These are phyloP conservation scores for Pseudogymnoascus sp. DNA, from an alignment of 2,329 filamentous ascomycete genomes.

Conservation along the genomic window DNA sequence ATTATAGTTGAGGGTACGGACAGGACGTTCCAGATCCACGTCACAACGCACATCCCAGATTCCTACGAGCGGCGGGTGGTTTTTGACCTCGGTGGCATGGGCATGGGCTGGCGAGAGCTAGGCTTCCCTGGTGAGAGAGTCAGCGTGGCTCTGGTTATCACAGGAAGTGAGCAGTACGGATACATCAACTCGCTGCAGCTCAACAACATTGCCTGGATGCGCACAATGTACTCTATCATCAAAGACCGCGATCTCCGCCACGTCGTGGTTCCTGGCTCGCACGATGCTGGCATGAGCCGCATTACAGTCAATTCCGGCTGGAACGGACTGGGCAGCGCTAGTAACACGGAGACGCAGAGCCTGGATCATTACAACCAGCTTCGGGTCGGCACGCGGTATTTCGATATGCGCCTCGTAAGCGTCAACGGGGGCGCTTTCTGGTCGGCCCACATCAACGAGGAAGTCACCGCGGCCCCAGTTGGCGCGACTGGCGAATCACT, in stretches of 20 bases:
- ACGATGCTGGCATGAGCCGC: constrained; percentile 42
- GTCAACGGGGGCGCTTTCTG: background rate
- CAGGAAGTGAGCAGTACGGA: constrained; percentile 30
- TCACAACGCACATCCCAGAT: background rate
- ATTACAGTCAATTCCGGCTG: constrained; percentile 29
- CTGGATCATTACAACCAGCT: constrained; percentile 40
- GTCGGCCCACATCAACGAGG: background rate
- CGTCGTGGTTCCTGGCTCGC: constrained; percentile 41
- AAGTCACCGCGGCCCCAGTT: background rate
- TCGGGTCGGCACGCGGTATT: constrained; percentile 28
- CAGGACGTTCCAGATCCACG: background rate
- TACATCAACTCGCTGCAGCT: constrained; percentile 28
- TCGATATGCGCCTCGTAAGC: background rate
- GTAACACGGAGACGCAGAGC: constrained; percentile 40
- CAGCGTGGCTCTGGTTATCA: constrained; percentile 31
- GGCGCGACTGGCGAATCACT: background rate
- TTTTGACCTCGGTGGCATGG: constrained; percentile 23
- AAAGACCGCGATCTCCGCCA: constrained; percentile 36
- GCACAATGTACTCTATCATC: constrained; percentile 27
- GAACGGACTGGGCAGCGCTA: constrained; percentile 33
- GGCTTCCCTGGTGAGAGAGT: constrained; percentile 27
- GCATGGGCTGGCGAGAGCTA: constrained; percentile 31
- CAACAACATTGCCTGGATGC: constrained; percentile 29
- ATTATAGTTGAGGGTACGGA: background rate
- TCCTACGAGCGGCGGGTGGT: background rate